phyloP scores from a whole-genome alignment of 352 stramenopile genomes.

The Phytophthora agathidicida region DNA sequence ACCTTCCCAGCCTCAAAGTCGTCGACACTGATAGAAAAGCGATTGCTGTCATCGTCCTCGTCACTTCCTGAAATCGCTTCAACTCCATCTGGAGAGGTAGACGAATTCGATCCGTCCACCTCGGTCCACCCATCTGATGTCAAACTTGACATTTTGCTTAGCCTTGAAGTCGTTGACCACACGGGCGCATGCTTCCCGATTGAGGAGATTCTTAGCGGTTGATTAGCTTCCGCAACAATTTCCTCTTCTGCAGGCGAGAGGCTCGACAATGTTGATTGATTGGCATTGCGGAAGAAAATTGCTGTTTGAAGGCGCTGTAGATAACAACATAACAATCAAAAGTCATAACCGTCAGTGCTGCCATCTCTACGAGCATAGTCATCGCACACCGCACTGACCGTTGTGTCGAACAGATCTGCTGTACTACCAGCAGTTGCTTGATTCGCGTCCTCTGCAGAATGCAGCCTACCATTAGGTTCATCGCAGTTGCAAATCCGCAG shows the following conservation, averaged over 20 bases:
- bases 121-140: constrained; percentile 49
- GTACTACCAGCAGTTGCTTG: constrained; percentile 38
- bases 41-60: constrained; percentile 33
- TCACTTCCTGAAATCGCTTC: constrained; percentile 35
- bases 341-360: not conserved
- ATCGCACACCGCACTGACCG: constrained; percentile 41
- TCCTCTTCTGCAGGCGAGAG: constrained; percentile 59
- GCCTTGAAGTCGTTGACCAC: constrained; percentile 14
- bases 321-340: constrained; percentile 3
- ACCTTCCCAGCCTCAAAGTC: constrained; percentile 61
- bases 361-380: not conserved
- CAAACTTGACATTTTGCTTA: constrained; percentile 40
- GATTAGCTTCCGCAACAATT: constrained; percentile 51
- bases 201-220: constrained; percentile 20
- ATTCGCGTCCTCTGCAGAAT: constrained; percentile 43
- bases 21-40: constrained; percentile 55
- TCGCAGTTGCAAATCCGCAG: not conserved
- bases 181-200: constrained; percentile 9
- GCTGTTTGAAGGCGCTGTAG: constrained; percentile 66
- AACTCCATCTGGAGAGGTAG: constrained; percentile 24
- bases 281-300: constrained; percentile 77
- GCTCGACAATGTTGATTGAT: constrained; percentile 54
- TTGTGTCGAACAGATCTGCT: constrained; percentile 64
- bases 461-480: not conserved
- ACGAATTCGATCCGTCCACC: constrained; percentile 42